These are phyloP conservation scores for Hemerocallis citrina DNA, from an alignment of 106 monocot species.

Conservation along the genomic window DNA sequence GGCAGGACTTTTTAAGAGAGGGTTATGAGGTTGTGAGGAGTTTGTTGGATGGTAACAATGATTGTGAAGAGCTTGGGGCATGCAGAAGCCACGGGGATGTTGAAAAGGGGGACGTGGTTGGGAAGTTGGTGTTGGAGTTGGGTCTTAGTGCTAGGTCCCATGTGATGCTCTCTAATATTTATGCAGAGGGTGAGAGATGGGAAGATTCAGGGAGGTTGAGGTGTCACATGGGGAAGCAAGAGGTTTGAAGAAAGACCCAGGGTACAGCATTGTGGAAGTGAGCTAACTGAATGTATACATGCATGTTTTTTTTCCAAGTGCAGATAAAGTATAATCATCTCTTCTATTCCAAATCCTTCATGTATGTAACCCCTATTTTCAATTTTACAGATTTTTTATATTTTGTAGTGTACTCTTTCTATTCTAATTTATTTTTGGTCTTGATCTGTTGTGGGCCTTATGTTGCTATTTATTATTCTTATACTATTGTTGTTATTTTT, in stretches of 20 bases:
- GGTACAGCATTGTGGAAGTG: conserved; percentile 7
- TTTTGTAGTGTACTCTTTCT: too few species aligned
- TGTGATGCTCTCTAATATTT: conserved; percentile 65
- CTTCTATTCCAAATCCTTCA: too few species aligned
- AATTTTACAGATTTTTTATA: too few species aligned
- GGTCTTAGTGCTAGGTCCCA: conserved; percentile 33
- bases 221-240: conserved; percentile 37
- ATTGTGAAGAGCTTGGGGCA: conserved; percentile 49
- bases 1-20: conserved; percentile 36
- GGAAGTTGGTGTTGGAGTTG: conserved; percentile 29
- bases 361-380: too few species aligned
- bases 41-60: conserved; percentile 9
- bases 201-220: conserved; percentile 33
- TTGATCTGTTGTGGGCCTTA: too few species aligned
- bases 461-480: too few species aligned
- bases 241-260: conserved; percentile 49
- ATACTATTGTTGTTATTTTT: too few species aligned
- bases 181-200: conserved; percentile 51
- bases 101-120: conserved; percentile 39
- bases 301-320: too few species aligned
- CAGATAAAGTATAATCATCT: too few species aligned
- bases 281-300: background rate
- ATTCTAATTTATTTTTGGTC: too few species aligned
- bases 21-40: conserved; percentile 48
- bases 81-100: conserved; percentile 31